Evolutionary conservation across 768 basidiomycete genomes (phyloP), one percentile per base, ranked within the genome.

Genomic region (Pholiota conissans): DNA sequence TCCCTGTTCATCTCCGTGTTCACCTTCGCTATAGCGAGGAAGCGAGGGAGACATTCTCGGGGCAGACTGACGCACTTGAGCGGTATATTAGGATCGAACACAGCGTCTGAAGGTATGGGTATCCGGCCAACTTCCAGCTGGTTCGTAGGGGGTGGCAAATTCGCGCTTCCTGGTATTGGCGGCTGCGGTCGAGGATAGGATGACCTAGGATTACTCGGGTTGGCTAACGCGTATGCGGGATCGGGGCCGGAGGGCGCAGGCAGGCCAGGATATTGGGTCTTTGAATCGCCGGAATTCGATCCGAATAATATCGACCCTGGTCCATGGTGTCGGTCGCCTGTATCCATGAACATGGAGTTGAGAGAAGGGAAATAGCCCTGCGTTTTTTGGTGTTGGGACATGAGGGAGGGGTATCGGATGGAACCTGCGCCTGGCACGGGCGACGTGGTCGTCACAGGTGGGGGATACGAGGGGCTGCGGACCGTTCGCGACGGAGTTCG

Each of bases 1-100:
- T 97, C 94, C 52, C 82, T 77, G 63, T 93, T 91, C 68, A 80
- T 75, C 49, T 78, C 75, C 14, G 93, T 97, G 67, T 95, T 95
- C 26, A 85, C 79, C 24, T 81, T 79, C 1, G 94, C 93, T 51
- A 93, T 87, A 13, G 82, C 79, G 4, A 93, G 70, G 74, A 96
- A 96, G 2, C 86, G 80, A 2, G 81, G 77, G n/a, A 95, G 78
- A 57, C 88, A 85, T 20, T 87, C 84, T 6, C 84, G 76, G 9
- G 94, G 94, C 0, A 96, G 77, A 16, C 74, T 77, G 5, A 95
- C 84, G 0, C 77, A 78, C 70, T 86, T 86, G 52, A 89, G 78
- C 54, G 81, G 81, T 54, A 66, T 56, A 51, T 67, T 63, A 24
- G 59, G 68, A 52, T 65, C 75, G 57, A 59, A 62, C 2, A 58